A percentile compares a stretch with the other conserved stretches of the same genome.
Evolutionary conservation across 768 basidiomycete genomes (phyloP).

Genomic region (Leucosporidium scottii): DNA sequence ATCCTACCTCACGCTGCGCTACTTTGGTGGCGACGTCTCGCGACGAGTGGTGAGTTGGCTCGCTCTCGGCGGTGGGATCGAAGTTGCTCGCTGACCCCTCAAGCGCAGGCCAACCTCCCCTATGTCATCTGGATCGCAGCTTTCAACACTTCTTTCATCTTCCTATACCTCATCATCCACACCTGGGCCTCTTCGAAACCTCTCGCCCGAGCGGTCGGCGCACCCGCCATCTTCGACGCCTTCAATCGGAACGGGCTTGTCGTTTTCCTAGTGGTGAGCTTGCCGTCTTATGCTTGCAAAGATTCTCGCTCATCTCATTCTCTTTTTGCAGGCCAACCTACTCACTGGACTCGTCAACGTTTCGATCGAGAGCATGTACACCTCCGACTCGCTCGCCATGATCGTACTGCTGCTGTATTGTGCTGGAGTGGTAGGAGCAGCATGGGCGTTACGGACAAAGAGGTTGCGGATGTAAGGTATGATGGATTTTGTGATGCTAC

Average conservation of each 20-base stretch:
- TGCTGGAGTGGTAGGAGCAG: constrained; percentile 48
- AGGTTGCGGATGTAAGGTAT: constrained; percentile 31
- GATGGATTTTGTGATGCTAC: too few relatives aligned
- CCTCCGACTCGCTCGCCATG: constrained; percentile 54
- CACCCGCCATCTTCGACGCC: constrained; percentile 58
- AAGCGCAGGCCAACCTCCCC: constrained; percentile 67
- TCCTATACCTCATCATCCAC: constrained; percentile 72
- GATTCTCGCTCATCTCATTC: background rate
- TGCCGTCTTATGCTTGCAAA: background rate
- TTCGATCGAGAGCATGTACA: constrained; percentile 72
- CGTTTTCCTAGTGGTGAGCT: constrained; percentile 71
- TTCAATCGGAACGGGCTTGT: constrained; percentile 73
- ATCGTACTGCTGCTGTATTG: constrained; percentile 58
- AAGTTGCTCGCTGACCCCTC: background rate
- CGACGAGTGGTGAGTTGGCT: constrained; percentile 55
- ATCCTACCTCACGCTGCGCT: constrained; percentile 44
- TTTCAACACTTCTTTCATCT: constrained; percentile 77
- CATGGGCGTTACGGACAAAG: constrained; percentile 22
- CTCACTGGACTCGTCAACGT: constrained; percentile 79
- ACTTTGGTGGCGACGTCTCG: constrained; percentile 48
- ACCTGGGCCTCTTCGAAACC: constrained; percentile 50
- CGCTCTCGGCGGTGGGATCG: background rate
- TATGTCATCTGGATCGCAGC: constrained; percentile 86
- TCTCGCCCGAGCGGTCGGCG: constrained; percentile 32
- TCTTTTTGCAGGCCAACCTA: constrained; percentile 63